These are phyloP conservation scores for Lyophyllum semitale DNA, from an alignment of 768 basidiomycete species.

Conservation along the genomic window DNA sequence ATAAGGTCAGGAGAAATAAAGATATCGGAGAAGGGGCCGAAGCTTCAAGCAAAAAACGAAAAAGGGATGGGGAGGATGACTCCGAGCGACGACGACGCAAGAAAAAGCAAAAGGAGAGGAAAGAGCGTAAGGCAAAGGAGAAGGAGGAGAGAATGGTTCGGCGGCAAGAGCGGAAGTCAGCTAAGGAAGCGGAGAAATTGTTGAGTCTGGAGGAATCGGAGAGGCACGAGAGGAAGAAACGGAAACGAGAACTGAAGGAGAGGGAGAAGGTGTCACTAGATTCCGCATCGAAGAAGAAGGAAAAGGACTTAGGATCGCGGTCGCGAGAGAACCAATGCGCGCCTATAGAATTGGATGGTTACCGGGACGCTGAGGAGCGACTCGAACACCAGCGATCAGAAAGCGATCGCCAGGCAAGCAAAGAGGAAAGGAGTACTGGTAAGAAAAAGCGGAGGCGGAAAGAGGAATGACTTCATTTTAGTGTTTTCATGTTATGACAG, in stretches of 20 bases:
- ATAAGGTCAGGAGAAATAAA: not conserved
- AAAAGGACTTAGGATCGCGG: not conserved
- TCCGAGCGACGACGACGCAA: conserved; percentile 6
- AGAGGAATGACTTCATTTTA: not conserved
- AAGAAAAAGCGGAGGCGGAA: conserved; percentile 17
- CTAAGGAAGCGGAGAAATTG: too few relatives aligned
- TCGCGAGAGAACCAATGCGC: not conserved
- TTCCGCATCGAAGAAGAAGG: not conserved
- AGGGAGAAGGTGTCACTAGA: not conserved
- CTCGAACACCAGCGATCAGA: not conserved
- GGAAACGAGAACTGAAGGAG: conserved; percentile 10
- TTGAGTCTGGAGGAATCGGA: too few relatives aligned
- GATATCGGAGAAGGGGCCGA: conserved; percentile 11
- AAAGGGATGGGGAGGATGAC: conserved; percentile 7
- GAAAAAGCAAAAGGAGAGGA: conserved; percentile 15
- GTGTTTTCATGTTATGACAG: not conserved
- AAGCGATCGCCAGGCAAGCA: not conserved
- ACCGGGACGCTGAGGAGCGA: not conserved
- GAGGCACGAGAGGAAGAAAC: too few relatives aligned
- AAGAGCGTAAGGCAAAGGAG: conserved; percentile 19
- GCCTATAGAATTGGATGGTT: not conserved
- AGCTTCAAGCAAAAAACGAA: conserved; percentile 11
- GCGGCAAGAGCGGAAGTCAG: conserved; percentile 14
- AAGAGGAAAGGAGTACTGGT: too few relatives aligned
- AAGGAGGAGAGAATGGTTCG: conserved; percentile 20